Conservation (phyloP, 345 rosid species). For the Hirschfeldia incana region DNA sequence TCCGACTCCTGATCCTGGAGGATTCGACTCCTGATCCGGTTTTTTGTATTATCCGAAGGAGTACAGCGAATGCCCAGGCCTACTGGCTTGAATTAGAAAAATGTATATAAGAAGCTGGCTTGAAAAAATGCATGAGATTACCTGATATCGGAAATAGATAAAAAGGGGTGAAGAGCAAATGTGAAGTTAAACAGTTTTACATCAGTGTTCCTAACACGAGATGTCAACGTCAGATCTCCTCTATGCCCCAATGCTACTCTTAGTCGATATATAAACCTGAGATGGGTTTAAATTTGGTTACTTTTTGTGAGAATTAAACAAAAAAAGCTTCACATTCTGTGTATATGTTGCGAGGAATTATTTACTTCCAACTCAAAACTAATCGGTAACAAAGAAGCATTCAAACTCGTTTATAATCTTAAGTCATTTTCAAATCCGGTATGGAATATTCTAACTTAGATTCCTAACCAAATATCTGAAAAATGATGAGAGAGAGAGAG, state of each 20-base stretch:
- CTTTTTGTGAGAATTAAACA: neutral
- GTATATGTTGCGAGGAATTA: neutral
- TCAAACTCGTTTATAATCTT: too few relatives aligned
- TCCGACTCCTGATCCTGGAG: too few relatives aligned
- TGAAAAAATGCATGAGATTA: conserved; percentile 19
- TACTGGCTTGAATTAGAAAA: too few relatives aligned
- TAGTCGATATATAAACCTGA: conserved; percentile 73
- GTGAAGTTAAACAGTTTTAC: conserved; percentile 80
- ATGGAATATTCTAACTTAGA: neutral
- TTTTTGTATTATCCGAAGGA: too few relatives aligned
- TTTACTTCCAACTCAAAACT: neutral
- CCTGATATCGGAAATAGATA: conserved; percentile 88
- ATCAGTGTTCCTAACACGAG: conserved; percentile 75
- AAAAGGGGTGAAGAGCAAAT: conserved; percentile 80
- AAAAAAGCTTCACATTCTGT: neutral
- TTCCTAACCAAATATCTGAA: neutral
- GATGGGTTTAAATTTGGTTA: neutral
- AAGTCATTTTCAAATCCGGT: neutral
- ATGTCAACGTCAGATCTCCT: conserved; percentile 76
- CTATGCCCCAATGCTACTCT: conserved; percentile 65
- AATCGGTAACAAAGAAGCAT: neutral
- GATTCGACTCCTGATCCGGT: too few relatives aligned
- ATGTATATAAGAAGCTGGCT: neutral
- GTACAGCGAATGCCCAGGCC: too few relatives aligned
- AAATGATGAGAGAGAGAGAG: neutral